Evolutionary conservation across 345 rosid genomes (phyloP).

Genomic region (Adansonia digitata): DNA sequence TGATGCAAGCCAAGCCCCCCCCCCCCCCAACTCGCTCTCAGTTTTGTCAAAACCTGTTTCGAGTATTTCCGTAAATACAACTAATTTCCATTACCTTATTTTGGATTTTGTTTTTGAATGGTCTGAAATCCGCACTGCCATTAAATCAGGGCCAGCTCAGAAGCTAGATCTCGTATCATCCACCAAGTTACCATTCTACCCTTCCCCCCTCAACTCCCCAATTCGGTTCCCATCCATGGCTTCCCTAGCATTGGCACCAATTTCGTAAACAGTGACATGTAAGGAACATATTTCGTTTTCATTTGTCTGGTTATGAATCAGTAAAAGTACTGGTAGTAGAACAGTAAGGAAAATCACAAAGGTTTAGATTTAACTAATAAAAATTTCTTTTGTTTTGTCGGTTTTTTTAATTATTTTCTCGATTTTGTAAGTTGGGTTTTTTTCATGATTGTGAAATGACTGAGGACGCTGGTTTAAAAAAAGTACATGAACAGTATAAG

Average conservation of each 20-base stretch:
- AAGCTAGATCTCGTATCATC: not conserved
- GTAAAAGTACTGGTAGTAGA: not conserved
- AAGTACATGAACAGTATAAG: constrained; percentile 15
- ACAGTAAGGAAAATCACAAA: too few species aligned
- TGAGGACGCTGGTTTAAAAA: not conserved
- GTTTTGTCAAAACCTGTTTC: not conserved
- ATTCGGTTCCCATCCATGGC: not conserved
- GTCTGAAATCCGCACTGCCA: not conserved
- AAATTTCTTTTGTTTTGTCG: not conserved
- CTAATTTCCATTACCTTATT: constrained; percentile 10
- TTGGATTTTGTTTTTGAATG: constrained; percentile 11
- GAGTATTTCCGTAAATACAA: constrained; percentile 13
- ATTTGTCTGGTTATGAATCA: not conserved
- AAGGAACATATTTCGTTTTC: constrained; percentile 1
- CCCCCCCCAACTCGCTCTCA: too few species aligned
- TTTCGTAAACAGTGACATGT: constrained; percentile 13
- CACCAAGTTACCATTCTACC: not conserved
- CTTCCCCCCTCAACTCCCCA: not conserved
- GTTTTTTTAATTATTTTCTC: not conserved
- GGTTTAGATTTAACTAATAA: not conserved
- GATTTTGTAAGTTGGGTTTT: not conserved
- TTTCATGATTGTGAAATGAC: constrained; percentile 4
- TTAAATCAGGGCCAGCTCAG: constrained; percentile 11
- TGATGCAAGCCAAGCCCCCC: constrained; percentile 9
- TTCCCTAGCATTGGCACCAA: not conserved